These are phyloP conservation scores for Furcasterigmium sp. DNA, from an alignment of 2,329 filamentous ascomycete species.

Conservation along the genomic window DNA sequence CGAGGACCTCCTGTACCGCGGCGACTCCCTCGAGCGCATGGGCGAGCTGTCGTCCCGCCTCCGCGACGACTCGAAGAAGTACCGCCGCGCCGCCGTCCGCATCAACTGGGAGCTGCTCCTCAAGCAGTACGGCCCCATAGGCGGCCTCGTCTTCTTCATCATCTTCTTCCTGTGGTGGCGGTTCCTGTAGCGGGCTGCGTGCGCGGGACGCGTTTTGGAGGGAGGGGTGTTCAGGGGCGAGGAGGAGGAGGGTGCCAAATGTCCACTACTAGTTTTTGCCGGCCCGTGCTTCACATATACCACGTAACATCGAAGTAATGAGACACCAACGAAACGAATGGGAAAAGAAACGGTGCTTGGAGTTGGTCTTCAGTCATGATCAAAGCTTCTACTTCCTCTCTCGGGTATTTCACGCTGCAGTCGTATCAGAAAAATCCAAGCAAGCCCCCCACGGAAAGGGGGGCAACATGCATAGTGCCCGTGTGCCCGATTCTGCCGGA, in stretches of 20 bases:
- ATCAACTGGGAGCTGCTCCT: conserved; percentile 98
- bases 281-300: neutral
- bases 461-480: no score
- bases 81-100: conserved; percentile 82
- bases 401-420: no score
- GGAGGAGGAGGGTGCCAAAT: neutral
- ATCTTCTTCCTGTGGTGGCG: conserved; percentile 87
- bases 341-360: no score
- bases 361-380: no score
- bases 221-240: conserved; percentile 1
- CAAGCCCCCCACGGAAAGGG: no score
- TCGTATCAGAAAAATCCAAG: no score
- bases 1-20: conserved; percentile 91
- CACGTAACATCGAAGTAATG: neutral
- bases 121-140: conserved; percentile 95
- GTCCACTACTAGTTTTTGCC: no score
- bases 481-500: no score
- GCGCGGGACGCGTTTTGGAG: neutral
- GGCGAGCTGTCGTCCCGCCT: conserved; percentile 85
- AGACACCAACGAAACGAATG: neutral
- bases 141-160: conserved; percentile 73
- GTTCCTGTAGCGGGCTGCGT: conserved; percentile 60
- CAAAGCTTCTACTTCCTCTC: no score
- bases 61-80: conserved; percentile 91
- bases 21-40: conserved; percentile 94